Base-by-base conservation (phyloP, 2,329 filamentous ascomycete genomes). In the Neopestalotiopsis sp. region DNA sequence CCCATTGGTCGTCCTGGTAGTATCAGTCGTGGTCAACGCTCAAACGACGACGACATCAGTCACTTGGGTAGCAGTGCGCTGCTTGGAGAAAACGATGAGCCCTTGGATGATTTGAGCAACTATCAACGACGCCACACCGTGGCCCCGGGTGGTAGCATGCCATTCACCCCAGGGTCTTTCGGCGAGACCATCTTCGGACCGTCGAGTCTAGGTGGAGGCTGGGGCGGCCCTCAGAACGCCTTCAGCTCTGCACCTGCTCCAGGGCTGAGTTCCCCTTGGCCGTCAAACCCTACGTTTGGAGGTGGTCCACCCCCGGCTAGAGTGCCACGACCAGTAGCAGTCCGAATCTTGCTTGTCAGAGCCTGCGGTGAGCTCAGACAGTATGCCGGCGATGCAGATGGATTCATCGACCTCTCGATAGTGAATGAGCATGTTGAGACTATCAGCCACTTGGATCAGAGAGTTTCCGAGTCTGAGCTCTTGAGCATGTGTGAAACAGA, bases 21-120 rank as follows among this genome's bases (percentile, higher is more conserved):
- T 78, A 89, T 89, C 30, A 86, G 86, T 17, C 85, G 88, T 61
- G 87, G 87, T 14, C 85, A 85, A 59, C 82, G 83, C 5, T n/a
- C 66, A 24, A 75, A 64, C 75, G 74, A 62, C 69, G 74, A 69
- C 32, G 89, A 93, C 63, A 82, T 93, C 67, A 92, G 91, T 70
- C 94, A 96, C 74, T 86, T 99, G 32, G 96, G 96, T 13, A 98
- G 95, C 80, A 95, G 94, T 74, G 96, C 95, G 13, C 85, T 99
- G 13, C 85, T 98, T 61, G 91, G 91, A 70, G 94, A 97, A 76
- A 90, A 79, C 75, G 93, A 85, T 81, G 92, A 84, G 77, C 87
- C 81, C 71, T 82, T 84, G 42, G 78, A 79, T 5, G 80, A 74
- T 62, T 82, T 73, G 0, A 70, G 67, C 12, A 53, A 67, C 20